Evolutionary conservation across 805 yeast genomes (phyloP), one percentile per base, ranked within the genome.

Genomic region (Maudiozyma saulgeensis): DNA sequence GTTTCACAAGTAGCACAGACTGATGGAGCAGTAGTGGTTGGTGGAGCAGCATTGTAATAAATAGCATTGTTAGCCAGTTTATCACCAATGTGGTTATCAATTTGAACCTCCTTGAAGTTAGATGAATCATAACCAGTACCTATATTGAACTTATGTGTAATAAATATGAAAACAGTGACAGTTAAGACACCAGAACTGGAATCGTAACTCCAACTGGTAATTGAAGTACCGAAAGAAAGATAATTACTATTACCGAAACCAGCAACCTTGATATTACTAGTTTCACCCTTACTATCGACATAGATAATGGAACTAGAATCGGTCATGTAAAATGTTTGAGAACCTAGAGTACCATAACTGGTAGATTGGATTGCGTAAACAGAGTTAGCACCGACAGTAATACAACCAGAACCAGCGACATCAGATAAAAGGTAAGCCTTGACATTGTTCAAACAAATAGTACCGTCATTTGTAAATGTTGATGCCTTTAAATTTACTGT

Each of bases 371-470:
- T 49, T 28, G 48, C 46, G 21, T 47, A 49, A 2, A 46, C 26
- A 40, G 50, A 35, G 35, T 50, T 47, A 6, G 37, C 52, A 21
- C 57, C 57, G 25, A 53, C 39, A 39, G 37, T 39, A 28, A 53
- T 48, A 52, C 57, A 53, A 43, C 57, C 57, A 16, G 44, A 40
- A 42, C 57, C 57, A 11, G 16, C n/a, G 16, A 53, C 41, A 11
- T 39, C 40, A 25, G 53, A 31, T 18, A 32, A 41, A 25, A 52
- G 49, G 19, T 38, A 26, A 21, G 31, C 49, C 9, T 40, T 44
- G 4, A 41, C 48, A 31, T 48, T 49, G 15, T 42, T 45, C 43
- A 52, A 37, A 44, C 57, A 53, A 16, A 53, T 45, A 13, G 55
- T 53, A 39, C 57, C 57, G 40, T 43, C 39, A 35, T 53, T 53